These are phyloP conservation scores for Avena eriantha DNA, from an alignment of 176 grass and related monocot species.

Conservation along the genomic window DNA sequence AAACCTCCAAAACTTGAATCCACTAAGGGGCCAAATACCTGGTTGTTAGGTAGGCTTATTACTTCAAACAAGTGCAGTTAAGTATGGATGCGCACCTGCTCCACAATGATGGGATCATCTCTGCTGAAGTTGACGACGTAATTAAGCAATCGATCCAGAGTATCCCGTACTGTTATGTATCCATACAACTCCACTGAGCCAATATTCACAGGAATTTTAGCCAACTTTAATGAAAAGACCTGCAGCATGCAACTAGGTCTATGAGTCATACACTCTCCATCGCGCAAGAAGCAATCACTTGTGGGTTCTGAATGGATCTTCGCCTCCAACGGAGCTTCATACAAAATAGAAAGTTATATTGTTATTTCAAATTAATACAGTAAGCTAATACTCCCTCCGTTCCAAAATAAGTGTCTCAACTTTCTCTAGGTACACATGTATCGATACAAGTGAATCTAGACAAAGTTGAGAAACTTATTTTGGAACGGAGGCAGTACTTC, in stretches of 20 bases:
- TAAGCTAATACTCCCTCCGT: not conserved
- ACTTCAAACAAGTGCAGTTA: not conserved
- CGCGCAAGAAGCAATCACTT: not conserved
- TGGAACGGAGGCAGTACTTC: too few species aligned
- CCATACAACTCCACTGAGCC: constrained; percentile 13
- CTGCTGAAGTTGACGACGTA: not conserved
- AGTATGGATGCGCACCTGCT: not conserved
- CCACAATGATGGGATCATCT: not conserved
- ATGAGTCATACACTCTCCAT: not conserved
- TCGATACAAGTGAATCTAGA: too few species aligned
- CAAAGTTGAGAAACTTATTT: too few species aligned
- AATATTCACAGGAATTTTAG: not conserved
- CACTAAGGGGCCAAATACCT: not conserved
- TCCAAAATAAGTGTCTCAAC: too few species aligned
- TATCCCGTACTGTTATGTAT: not conserved
- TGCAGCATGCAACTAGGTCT: not conserved
- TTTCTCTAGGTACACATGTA: too few species aligned
- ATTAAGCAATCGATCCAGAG: not conserved
- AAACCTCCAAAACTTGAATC: not conserved
- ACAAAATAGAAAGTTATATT: not conserved
- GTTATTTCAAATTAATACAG: not conserved
- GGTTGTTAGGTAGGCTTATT: not conserved
- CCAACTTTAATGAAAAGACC: constrained; percentile 3
- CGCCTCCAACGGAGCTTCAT: not conserved
- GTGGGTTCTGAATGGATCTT: not conserved